Evolutionary conservation across 2,329 filamentous ascomycete species (phyloP), one percentile per base, ranked within the genome.

Genomic region (Hymenoscyphus repandus): DNA sequence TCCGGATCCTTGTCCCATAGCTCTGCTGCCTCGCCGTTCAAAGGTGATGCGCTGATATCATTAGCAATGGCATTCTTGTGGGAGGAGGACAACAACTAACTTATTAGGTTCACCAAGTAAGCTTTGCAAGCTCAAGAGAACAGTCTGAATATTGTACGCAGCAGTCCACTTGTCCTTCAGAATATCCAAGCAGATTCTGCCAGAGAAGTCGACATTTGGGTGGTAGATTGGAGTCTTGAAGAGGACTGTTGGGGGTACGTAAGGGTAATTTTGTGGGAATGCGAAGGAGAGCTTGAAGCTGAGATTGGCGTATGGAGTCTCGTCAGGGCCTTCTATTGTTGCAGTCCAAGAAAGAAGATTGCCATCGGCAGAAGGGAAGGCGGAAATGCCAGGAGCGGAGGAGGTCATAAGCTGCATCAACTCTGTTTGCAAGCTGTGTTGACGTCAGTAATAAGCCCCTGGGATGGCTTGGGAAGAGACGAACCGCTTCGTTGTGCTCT

Each of bases 181-280:
- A 61, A 99, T 99, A 66, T 99, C 95, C 54, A 99, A 78, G 70
- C 93, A 99, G 71, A 99, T 99, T 50, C 93, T 82, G 37, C 93
- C 93, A 3, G 88, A 91, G 74, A 99, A 96, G 73, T 99, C 93
- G 62, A 99, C 89, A 64, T 99, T 99, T 48, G 93, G 93, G 71
- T 99, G 93, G 77, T 97, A 99, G 72, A 99, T 96, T 34, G 93
- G 93, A 6, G 95, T 99, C 76, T 91, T 95, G 83, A 96, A 99
- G 53, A 96, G 79, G 15, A 99, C 93, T 2, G 86, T 90, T 0
- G 93, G 93, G 18, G 93, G 82, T 1, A 85, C 81, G 69, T 96
- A 96, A 9, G 93, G 93, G 68, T 99, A 99, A 74, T 92, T 96
- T 62, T 80, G 76, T 7, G 92, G 90, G 72, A 97, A 99, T 43